phyloP scores from a whole-genome alignment of 257 asterid species.

The Solanum pimpinellifolium region DNA sequence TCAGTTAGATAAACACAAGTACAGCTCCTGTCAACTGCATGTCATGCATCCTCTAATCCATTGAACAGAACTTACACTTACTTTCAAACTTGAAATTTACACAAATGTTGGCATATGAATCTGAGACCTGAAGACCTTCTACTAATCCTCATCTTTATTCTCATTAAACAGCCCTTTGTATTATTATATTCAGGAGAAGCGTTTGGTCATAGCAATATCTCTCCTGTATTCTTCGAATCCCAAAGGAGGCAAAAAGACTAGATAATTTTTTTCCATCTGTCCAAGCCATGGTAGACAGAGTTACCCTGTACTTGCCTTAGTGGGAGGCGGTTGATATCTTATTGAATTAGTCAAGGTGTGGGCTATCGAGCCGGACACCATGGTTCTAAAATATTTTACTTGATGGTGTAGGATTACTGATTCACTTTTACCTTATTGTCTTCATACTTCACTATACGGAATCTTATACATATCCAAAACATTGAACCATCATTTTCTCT shows the following conservation, averaged over 20 bases:
- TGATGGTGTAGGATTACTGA: background rate
- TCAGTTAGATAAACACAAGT: background rate
- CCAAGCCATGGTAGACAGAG: background rate
- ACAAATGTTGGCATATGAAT: background rate
- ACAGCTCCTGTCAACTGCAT: background rate
- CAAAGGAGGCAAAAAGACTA: background rate
- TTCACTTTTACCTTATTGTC: background rate
- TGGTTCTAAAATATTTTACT: background rate
- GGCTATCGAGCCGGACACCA: background rate
- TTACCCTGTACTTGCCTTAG: background rate
- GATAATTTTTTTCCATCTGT: background rate
- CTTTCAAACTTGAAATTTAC: background rate
- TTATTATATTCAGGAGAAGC: background rate
- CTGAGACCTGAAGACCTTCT: background rate
- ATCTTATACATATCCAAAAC: background rate
- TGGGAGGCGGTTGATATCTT: background rate
- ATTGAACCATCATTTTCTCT: background rate
- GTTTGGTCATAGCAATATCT: background rate
- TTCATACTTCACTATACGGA: background rate
- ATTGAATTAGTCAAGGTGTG: background rate
- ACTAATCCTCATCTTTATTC: background rate
- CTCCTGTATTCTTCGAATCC: background rate
- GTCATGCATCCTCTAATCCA: background rate
- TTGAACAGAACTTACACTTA: background rate
- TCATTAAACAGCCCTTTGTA: background rate